These are phyloP conservation scores for Tulasnella sp. DNA, from an alignment of 768 basidiomycete species.

Conservation along the genomic window DNA sequence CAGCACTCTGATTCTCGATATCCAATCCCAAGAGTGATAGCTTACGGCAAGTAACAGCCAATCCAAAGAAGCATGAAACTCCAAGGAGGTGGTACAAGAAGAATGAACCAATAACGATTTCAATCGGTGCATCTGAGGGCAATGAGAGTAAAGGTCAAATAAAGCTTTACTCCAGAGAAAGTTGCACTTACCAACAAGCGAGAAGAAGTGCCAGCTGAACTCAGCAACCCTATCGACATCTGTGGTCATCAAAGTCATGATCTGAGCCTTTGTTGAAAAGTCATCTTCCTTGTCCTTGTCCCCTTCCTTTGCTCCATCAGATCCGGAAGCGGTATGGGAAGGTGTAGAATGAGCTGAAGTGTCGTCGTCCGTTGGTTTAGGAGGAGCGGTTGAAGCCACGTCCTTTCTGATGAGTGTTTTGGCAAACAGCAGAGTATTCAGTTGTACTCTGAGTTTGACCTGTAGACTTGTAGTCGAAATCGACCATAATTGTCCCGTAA, in stretches of 20 bases:
- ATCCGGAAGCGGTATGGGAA: neutral
- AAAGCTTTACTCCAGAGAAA: neutral
- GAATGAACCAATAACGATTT: conserved; percentile 56
- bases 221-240: conserved; percentile 86
- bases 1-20: neutral
- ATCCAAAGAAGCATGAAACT: conserved; percentile 62
- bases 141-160: neutral
- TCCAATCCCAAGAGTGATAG: neutral
- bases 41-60: conserved; percentile 48
- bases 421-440: conserved; percentile 72
- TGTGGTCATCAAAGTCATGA: conserved; percentile 94
- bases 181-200: conserved; percentile 46
- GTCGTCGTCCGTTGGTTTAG: neutral
- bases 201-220: conserved; percentile 65
- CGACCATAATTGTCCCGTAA: conserved; percentile 48
- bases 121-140: conserved; percentile 55
- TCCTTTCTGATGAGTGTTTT: conserved; percentile 83
- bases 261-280: conserved; percentile 49
- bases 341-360: neutral
- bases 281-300: conserved; percentile 29
- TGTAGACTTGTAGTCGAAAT: conserved; percentile 56
- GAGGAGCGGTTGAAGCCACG: conserved; percentile 35
- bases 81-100: conserved; percentile 70
- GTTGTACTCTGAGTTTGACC: conserved; percentile 54
- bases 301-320: neutral